phyloP scores from a whole-genome alignment of 352 stramenopile genomes.

The Globisporangium rhizosaccharum region DNA sequence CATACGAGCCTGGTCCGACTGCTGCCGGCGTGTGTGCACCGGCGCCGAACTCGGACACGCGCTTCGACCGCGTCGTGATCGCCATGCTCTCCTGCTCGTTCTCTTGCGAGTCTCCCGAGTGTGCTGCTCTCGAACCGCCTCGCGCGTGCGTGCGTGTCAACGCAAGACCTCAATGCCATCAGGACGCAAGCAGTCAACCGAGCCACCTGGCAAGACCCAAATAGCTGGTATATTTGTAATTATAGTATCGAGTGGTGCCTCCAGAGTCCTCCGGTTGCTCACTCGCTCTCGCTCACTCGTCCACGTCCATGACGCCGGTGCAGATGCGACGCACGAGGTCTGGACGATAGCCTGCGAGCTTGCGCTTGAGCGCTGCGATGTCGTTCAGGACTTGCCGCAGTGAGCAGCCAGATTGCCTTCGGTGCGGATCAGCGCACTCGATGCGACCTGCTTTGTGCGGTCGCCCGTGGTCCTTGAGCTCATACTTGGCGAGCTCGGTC shows the following conservation, averaged over 20 bases:
- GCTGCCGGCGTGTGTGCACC: conserved; percentile 33
- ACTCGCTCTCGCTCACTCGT: conserved; percentile 13
- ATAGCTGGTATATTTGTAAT: background rate
- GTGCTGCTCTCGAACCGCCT: background rate
- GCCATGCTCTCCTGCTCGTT: conserved; percentile 35
- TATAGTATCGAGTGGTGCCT: background rate
- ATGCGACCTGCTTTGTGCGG: conserved; percentile 26
- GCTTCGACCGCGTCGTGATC: conserved; percentile 76
- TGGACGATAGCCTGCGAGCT: conserved; percentile 45
- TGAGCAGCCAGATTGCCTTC: conserved; percentile 32
- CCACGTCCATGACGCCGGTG: conserved; percentile 27
- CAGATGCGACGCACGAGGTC: conserved; percentile 50
- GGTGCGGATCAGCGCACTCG: conserved; percentile 48
- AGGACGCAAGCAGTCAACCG: background rate
- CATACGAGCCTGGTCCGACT: conserved; percentile 66
- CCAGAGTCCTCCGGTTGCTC: background rate
- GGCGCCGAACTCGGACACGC: conserved; percentile 50
- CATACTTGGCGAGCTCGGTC: conserved; percentile 57
- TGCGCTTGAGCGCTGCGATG: conserved; percentile 35
- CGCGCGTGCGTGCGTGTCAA: background rate
- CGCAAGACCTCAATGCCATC: background rate
- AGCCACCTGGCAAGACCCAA: background rate
- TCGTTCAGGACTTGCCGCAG: conserved; percentile 42
- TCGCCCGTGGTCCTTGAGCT: conserved; percentile 31
- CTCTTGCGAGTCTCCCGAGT: background rate